phyloP scores from a whole-genome alignment of 768 basidiomycete genomes.

The Lentinula sp. region DNA sequence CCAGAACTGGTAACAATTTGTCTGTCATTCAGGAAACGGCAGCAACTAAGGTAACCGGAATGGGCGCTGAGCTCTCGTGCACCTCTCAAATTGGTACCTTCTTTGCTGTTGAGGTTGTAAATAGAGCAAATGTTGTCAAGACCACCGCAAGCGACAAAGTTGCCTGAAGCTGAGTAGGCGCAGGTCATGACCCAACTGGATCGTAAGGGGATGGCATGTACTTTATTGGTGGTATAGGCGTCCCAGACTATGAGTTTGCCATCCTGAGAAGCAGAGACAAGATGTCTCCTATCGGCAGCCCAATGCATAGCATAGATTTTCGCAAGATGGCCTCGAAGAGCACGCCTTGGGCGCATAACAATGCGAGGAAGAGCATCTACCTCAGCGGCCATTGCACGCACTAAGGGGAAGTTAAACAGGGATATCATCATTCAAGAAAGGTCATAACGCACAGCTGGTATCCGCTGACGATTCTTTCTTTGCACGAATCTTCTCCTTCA shows the following conservation, averaged over 20 bases:
- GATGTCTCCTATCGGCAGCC: slow-evolving; percentile 94
- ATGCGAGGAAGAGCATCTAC: slow-evolving; percentile 94
- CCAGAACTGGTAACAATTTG: slow-evolving; percentile 98
- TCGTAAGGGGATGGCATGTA: slow-evolving; percentile 96
- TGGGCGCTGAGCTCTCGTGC: slow-evolving; percentile 95
- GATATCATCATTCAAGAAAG: not conserved
- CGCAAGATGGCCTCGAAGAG: slow-evolving; percentile 94
- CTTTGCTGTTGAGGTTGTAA: slow-evolving; percentile 87
- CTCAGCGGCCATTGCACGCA: slow-evolving; percentile 97
- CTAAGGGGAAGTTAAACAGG: slow-evolving; percentile 33
- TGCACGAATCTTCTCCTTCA: slow-evolving; percentile 98
- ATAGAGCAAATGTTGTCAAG: slow-evolving; percentile 99
- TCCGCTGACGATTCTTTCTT: slow-evolving; percentile 97
- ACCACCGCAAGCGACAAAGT: slow-evolving; percentile 97
- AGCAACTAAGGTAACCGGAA: slow-evolving; percentile 96
- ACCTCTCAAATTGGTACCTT: slow-evolving; percentile 74
- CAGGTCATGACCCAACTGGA: slow-evolving; percentile 99
- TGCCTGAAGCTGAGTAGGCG: slow-evolving; percentile 95
- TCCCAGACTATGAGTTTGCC: slow-evolving; percentile 99
- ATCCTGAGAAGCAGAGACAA: slow-evolving; percentile 99
- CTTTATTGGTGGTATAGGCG: slow-evolving; percentile 99
- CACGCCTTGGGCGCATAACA: slow-evolving; percentile 92
- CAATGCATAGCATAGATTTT: slow-evolving; percentile 99
- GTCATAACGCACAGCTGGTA: slow-evolving; percentile 75
- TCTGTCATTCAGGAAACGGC: slow-evolving; percentile 96